phyloP scores from a whole-genome alignment of 2,329 filamentous ascomycete species.

The Epichloe baconii region DNA sequence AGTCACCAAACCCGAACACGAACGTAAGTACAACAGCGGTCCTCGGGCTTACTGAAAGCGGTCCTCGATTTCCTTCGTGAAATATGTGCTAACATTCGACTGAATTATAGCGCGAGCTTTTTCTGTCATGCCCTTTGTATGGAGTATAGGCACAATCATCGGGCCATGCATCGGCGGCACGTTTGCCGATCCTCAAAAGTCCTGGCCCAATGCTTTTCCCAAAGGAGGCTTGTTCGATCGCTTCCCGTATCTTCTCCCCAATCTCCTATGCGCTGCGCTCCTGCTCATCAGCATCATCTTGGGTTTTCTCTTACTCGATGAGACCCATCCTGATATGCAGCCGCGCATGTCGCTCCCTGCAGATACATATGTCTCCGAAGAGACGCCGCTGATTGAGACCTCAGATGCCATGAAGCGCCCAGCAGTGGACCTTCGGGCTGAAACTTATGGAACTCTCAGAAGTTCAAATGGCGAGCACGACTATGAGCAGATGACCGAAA shows the following conservation, averaged over 20 bases:
- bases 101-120: conserved; percentile 57
- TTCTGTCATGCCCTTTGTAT: conserved; percentile 88
- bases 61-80: not conserved
- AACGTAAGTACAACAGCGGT: conserved; percentile 47
- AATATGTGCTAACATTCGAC: conserved; percentile 8
- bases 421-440: conserved; percentile 59
- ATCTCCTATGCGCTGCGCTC: conserved; percentile 67
- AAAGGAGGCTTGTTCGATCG: conserved; percentile 54
- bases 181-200: conserved; percentile 64
- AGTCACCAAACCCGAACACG: conserved; percentile 70
- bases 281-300: conserved; percentile 67
- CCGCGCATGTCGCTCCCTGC: conserved; percentile 33
- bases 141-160: conserved; percentile 80
- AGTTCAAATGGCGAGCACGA: conserved; percentile 30
- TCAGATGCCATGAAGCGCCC: conserved; percentile 63
- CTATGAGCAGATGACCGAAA: conserved; percentile 21
- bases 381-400: conserved; percentile 64
- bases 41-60: too few species aligned
- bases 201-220: conserved; percentile 61
- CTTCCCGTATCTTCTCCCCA: conserved; percentile 82
- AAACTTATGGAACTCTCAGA: conserved; percentile 65
- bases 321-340: conserved; percentile 79
- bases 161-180: conserved; percentile 80
- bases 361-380: conserved; percentile 42
- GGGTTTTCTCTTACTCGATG: conserved; percentile 70